phyloP scores from a whole-genome alignment of 352 stramenopile genomes.

The Phytophthora quininea region DNA sequence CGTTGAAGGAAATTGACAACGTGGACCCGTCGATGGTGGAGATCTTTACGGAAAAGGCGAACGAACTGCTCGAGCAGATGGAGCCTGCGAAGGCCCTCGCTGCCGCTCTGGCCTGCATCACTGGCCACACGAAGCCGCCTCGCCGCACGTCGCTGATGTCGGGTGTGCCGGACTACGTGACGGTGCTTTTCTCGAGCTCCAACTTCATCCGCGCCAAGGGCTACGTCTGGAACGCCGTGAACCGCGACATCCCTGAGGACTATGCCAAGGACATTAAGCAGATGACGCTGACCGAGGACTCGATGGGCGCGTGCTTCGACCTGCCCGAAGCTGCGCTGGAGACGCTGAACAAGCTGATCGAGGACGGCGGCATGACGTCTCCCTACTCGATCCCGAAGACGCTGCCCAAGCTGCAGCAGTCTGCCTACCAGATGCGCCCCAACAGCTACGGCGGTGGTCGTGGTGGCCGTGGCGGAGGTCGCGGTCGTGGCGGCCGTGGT shows the following conservation, averaged over 20 bases:
- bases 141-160: slow-evolving; percentile 88
- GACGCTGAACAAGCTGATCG: slow-evolving; percentile 77
- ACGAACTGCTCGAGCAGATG: slow-evolving; percentile 66
- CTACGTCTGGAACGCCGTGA: slow-evolving; percentile 93
- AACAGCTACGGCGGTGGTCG: slow-evolving; percentile 47
- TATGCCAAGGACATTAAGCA: slow-evolving; percentile 87
- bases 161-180: slow-evolving; percentile 90
- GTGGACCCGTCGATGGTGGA: slow-evolving; percentile 77
- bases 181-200: slow-evolving; percentile 83
- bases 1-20: slow-evolving; percentile 82
- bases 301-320: slow-evolving; percentile 92
- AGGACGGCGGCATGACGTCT: slow-evolving; percentile 56
- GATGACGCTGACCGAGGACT: slow-evolving; percentile 89
- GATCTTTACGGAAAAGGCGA: slow-evolving; percentile 78
- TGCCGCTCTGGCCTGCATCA: slow-evolving; percentile 88
- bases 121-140: slow-evolving; percentile 87
- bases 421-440: slow-evolving; percentile 54
- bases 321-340: slow-evolving; percentile 72
- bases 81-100: slow-evolving; percentile 73
- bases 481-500: slow-evolving; percentile 41
- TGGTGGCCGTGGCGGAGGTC: slow-evolving; percentile 43
- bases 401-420: slow-evolving; percentile 80
- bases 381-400: slow-evolving; percentile 83
- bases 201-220: slow-evolving; percentile 87
- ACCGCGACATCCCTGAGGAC: slow-evolving; percentile 83